A percentile compares a stretch with the other conserved stretches of the same genome.
Conservation (phyloP, 176 grass and related monocot genomes). For the Chloris gayana region DNA sequence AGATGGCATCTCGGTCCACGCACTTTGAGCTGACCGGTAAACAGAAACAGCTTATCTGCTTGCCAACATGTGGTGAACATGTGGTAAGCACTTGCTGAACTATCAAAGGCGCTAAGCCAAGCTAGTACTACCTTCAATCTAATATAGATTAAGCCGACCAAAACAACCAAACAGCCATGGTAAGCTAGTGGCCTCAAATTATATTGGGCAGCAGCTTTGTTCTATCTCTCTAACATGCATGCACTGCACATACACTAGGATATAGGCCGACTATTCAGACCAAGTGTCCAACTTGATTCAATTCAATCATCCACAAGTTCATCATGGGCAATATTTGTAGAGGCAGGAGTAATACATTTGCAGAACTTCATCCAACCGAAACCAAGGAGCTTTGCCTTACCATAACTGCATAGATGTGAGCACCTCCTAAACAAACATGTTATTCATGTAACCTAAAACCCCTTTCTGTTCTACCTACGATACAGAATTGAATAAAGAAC, state of each 20-base stretch:
- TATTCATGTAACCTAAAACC: not conserved
- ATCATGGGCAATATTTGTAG: not conserved
- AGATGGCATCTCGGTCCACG: constrained; percentile 35
- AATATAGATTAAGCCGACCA: not conserved
- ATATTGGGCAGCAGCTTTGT: constrained; percentile 3
- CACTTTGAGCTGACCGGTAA: not conserved
- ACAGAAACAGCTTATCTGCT: not conserved
- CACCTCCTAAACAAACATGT: not conserved
- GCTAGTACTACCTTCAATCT: not conserved
- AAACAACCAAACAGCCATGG: not conserved
- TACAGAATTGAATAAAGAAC: not conserved
- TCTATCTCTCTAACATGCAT: not conserved
- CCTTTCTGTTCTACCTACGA: not conserved
- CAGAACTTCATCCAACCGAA: too few species aligned
- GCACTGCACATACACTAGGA: not conserved
- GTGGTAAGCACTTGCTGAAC: not conserved
- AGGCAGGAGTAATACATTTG: too few species aligned
- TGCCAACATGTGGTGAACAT: constrained; percentile 33
- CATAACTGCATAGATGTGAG: not conserved
- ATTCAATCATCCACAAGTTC: constrained; percentile 6
- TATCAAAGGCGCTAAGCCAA: not conserved
- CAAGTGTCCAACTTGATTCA: constrained; percentile 6
- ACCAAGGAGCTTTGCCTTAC: too few species aligned
- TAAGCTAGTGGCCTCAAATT: constrained; percentile 11
- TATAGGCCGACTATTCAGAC: not conserved